Evolutionary conservation across 140 eudicot species (phyloP).

Genomic region (Senecio squalidus): DNA sequence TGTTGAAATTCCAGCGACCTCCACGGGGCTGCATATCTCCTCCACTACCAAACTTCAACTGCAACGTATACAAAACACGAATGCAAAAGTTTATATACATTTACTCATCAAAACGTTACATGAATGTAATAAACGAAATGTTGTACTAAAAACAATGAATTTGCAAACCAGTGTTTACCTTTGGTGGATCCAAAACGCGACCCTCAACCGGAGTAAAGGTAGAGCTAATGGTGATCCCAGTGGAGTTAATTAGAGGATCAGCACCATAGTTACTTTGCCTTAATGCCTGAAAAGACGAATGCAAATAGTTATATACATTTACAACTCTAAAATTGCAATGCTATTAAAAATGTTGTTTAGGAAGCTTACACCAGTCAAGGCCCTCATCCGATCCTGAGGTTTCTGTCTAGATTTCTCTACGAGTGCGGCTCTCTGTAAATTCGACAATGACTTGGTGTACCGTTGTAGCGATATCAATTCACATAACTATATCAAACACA

Average conservation of each 20-base stretch:
- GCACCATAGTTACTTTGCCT: constrained; percentile 39
- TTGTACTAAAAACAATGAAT: neutral
- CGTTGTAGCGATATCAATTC: constrained; percentile 59
- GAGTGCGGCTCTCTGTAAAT: constrained; percentile 52
- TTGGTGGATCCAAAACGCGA: constrained; percentile 58
- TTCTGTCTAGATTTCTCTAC: constrained; percentile 78
- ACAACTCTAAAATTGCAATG: neutral
- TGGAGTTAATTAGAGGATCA: constrained; percentile 55
- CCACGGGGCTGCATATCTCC: constrained; percentile 39
- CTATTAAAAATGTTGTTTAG: neutral
- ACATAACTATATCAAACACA: constrained; percentile 38
- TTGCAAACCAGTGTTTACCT: constrained; percentile 21
- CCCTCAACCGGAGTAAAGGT: constrained; percentile 53
- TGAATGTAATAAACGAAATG: neutral
- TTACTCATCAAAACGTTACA: too few species aligned
- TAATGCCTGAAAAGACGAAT: constrained; percentile 35
- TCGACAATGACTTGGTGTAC: constrained; percentile 60
- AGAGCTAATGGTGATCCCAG: constrained; percentile 54
- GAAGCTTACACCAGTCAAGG: constrained; percentile 43
- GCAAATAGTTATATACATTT: neutral
- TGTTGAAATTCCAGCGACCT: constrained; percentile 55
- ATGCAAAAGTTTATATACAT: too few species aligned
- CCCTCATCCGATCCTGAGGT: constrained; percentile 68
- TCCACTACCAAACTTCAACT: constrained; percentile 50
- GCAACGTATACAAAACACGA: neutral